Evolutionary conservation across 2,329 filamentous ascomycete species (phyloP), one percentile per base, ranked within the genome.

Genomic region (Chrysosporium queenslandicum): DNA sequence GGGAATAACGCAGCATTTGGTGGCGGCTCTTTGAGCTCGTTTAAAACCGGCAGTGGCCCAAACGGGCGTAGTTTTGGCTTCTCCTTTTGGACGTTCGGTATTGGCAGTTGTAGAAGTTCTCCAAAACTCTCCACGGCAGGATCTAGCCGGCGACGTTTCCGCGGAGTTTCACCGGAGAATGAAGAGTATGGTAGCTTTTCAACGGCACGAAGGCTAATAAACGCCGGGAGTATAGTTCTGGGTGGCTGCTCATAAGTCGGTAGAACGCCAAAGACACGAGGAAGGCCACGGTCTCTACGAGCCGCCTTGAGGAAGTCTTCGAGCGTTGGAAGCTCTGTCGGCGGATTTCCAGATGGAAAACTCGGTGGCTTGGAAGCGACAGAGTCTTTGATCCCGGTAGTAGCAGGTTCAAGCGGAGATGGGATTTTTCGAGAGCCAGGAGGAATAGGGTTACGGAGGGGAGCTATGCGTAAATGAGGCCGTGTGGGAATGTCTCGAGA

Each of bases 11-110:
- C 74, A 42, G 78, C 78, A 62, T 81, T 77, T 7, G 79, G 79
- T 12, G 80, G 80, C 2, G 80, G 80, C 56, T 83, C 79, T 64
- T 82, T 79, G 40, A 83, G 64, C 6, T 79, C 79, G 59, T 80
- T 80, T 9, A 83, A 64, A 55, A 74, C 73, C 41, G 72, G 69
- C 57, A 74, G 68, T 21, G 71, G 67, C 21, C 70, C 66, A 59
- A 73, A 70, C 5, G 71, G 67, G 39, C 65, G 69, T n/a, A 63
- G 67, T 43, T 71, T 68, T 11, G 56, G 49, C 52, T 68, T 67
- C 53, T 72, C 69, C 52, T 71, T 70, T 42, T 74, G 71, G n/a
- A 68, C 62, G 53, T 71, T 68, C 6, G 73, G 73, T 27, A 72
- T 72, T 18, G 73, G 73, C 9, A 75, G 60, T 55, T 74, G 73